Evolutionary conservation across 129 eudicot genomes (phyloP).

Genomic region (sunflower (Helianthus annuus)): DNA sequence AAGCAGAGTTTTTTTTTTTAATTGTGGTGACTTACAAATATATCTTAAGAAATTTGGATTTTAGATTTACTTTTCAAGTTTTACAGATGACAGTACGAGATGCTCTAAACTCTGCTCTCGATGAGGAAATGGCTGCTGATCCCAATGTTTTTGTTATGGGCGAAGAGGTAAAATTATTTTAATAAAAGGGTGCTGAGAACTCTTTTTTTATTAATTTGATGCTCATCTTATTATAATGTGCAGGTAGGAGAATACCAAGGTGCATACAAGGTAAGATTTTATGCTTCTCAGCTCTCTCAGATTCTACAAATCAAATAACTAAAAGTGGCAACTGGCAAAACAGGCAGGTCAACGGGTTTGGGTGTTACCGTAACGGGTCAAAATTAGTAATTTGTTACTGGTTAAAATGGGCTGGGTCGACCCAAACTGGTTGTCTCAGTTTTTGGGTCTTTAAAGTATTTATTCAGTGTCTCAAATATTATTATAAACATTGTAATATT

Average conservation of each 20-base stretch:
- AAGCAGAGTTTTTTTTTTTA: background rate
- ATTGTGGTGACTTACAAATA: background rate
- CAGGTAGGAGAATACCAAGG: constrained; percentile 99
- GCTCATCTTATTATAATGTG: background rate
- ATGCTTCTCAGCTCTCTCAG: background rate
- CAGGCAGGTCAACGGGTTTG: background rate
- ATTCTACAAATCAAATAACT: background rate
- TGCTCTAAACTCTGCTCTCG: constrained; percentile 93
- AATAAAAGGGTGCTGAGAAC: background rate
- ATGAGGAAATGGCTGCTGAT: constrained; percentile 99
- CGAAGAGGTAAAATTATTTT: constrained; percentile 69
- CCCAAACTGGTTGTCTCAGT: background rate
- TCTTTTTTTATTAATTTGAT: background rate
- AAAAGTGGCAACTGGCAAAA: background rate
- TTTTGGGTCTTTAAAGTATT: background rate
- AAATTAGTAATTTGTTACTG: background rate
- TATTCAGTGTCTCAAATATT: background rate
- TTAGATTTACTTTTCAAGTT: background rate
- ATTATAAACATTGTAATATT: background rate
- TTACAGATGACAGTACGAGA: constrained; percentile 88
- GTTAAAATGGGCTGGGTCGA: background rate
- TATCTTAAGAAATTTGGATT: background rate
- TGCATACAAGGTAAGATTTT: constrained; percentile 88
- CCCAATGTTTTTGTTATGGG: constrained; percentile 88
- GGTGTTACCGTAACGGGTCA: background rate